A percentile compares a stretch with the other conserved stretches of the same genome.
phyloP scores from a whole-genome alignment of 2,329 filamentous ascomycete species.

The Diaporthe longicolla region DNA sequence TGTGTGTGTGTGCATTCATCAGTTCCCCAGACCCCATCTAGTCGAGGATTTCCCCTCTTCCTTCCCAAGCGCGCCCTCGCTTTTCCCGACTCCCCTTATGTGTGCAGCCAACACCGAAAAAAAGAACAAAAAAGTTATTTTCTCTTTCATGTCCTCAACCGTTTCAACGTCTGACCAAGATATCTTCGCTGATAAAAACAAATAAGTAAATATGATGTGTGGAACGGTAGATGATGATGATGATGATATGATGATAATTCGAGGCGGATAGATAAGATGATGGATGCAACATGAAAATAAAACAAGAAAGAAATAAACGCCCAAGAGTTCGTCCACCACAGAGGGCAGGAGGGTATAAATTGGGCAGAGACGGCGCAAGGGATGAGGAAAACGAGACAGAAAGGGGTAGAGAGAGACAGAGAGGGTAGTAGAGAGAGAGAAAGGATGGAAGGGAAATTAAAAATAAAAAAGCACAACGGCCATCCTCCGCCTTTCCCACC shows the following conservation, averaged over 20 bases:
- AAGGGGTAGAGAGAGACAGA: not conserved
- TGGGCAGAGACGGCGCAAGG: not conserved
- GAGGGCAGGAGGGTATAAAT: slow-evolving; percentile 36
- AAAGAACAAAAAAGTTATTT: not conserved
- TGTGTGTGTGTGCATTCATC: slow-evolving; percentile 10
- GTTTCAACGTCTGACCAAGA: slow-evolving; percentile 18
- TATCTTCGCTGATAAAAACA: slow-evolving; percentile 13
- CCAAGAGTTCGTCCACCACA: slow-evolving; percentile 31
- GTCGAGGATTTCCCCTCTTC: slow-evolving; percentile 7
- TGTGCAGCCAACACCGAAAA: not conserved
- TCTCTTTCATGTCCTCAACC: slow-evolving; percentile 16
- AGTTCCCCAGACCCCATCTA: slow-evolving; percentile 4
- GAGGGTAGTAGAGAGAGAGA: not conserved
- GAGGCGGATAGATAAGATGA: not conserved
- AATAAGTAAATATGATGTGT: not conserved
- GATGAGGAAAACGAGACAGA: not conserved
- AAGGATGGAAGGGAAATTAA: not conserved
- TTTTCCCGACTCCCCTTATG: not conserved
- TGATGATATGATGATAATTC: not conserved
- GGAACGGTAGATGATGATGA: too few relatives aligned
- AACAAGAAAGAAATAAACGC: not conserved
- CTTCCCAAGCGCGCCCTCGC: not conserved
- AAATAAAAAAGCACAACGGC: not conserved
- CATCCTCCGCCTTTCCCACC: not conserved
- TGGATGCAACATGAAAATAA: not conserved